phyloP scores from a whole-genome alignment of 305 asterid genomes.

The Galium porrigens region DNA sequence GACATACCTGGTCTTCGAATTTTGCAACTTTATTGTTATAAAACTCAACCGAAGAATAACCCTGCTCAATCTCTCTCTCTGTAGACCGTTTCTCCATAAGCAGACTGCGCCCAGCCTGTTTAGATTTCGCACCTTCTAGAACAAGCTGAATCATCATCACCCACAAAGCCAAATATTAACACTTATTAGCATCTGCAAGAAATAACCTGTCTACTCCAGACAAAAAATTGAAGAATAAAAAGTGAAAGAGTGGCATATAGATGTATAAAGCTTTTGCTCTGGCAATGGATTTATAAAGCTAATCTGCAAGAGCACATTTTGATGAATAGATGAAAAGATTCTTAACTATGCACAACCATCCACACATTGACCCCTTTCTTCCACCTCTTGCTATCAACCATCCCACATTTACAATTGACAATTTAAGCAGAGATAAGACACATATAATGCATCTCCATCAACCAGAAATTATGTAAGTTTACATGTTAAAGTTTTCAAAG shows the following conservation, averaged over 20 bases:
- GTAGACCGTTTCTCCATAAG: conserved; percentile 48
- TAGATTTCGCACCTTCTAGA: conserved; percentile 67
- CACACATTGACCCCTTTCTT: background rate
- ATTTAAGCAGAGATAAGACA: background rate
- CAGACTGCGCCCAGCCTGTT: conserved; percentile 49
- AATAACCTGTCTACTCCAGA: background rate
- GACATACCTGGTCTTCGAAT: conserved; percentile 77
- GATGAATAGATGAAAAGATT: background rate
- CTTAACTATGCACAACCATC: background rate
- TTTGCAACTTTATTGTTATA: conserved; percentile 51
- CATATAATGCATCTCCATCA: background rate
- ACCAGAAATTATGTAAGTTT: background rate
- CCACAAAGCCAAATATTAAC: conserved; percentile 11
- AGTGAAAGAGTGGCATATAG: background rate
- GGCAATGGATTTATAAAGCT: background rate
- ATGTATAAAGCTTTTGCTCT: background rate
- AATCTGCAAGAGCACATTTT: background rate
- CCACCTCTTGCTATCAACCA: background rate
- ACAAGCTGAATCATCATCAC: conserved; percentile 53
- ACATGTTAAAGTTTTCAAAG: background rate
- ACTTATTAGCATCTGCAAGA: background rate
- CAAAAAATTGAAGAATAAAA: background rate
- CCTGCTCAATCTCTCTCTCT: conserved; percentile 53
- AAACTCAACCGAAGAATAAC: conserved; percentile 42
- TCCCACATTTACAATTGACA: background rate